Conservation (phyloP, 2,329 filamentous ascomycete genomes). For the Catunica adiposa region DNA sequence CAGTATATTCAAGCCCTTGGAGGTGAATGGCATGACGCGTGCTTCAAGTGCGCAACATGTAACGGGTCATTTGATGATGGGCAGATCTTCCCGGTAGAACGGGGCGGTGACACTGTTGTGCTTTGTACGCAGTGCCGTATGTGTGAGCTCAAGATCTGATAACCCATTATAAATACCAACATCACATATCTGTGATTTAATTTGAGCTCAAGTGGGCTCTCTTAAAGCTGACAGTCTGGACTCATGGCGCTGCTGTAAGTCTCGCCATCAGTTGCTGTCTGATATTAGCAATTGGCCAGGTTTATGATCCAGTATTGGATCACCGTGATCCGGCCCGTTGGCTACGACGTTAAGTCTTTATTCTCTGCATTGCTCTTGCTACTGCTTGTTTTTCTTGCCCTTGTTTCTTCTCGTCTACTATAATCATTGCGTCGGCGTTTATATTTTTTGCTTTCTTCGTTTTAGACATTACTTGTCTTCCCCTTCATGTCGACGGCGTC, state of each 20-base stretch:
- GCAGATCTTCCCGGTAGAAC: constrained; percentile 44
- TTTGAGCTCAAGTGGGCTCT: neutral
- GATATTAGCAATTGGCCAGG: neutral
- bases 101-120: constrained; percentile 32
- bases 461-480: neutral
- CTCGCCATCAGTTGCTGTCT: neutral
- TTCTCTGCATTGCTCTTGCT: neutral
- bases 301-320: neutral
- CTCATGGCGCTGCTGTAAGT: neutral
- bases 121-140: constrained; percentile 46
- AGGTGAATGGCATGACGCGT: constrained; percentile 82
- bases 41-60: constrained; percentile 64
- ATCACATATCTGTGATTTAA: neutral
- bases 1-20: constrained; percentile 80
- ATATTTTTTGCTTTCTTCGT: neutral
- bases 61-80: constrained; percentile 45
- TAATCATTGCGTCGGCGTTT: constrained; percentile 11
- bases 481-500: neutral
- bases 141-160: constrained; percentile 39
- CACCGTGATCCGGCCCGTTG: neutral
- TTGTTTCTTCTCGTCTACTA: neutral
- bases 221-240: neutral
- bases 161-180: neutral
- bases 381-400: neutral
- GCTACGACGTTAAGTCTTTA: constrained; percentile 1